Evolutionary conservation across 495 filamentous ascomycete species (phyloP).

Genomic region (Xanthoparmelia taractica): DNA sequence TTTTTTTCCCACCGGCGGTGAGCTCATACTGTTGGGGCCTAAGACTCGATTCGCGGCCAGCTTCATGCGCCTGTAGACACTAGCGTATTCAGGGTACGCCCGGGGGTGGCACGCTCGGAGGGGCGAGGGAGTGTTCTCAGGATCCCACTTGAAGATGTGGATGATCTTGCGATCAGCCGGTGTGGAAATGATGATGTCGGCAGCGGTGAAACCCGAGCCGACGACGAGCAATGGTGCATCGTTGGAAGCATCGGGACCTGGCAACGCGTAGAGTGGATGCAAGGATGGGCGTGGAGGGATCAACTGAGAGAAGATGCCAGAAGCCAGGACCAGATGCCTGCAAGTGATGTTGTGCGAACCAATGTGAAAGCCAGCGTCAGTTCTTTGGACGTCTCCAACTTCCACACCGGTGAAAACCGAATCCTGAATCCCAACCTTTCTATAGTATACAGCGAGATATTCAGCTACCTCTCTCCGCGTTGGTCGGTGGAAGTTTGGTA

Average conservation of each 20-base stretch:
- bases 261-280: slow-evolving; percentile 30
- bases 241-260: slow-evolving; percentile 24
- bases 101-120: slow-evolving; percentile 54
- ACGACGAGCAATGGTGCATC: slow-evolving; percentile 46
- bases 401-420: slow-evolving; percentile 41
- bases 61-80: slow-evolving; percentile 59
- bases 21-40: slow-evolving; percentile 20
- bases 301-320: slow-evolving; percentile 53
- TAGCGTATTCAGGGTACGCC: slow-evolving; percentile 61
- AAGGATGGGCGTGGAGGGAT: slow-evolving; percentile 47
- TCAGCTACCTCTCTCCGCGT: slow-evolving; percentile 50
- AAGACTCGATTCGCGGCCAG: slow-evolving; percentile 33
- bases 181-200: slow-evolving; percentile 55
- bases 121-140: slow-evolving; percentile 49
- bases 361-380: slow-evolving; percentile 45
- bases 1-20: slow-evolving; percentile 26
- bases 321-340: slow-evolving; percentile 55
- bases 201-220: slow-evolving; percentile 59
- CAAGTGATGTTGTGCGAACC: slow-evolving; percentile 47
- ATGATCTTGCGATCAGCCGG: slow-evolving; percentile 45
- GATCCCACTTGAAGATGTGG: slow-evolving; percentile 57
- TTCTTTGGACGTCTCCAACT: slow-evolving; percentile 40
- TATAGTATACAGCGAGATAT: slow-evolving; percentile 52
- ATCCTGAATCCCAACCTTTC: slow-evolving; percentile 46
- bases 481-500: slow-evolving; percentile 51